A percentile compares a stretch with the other conserved stretches of the same genome.
Evolutionary conservation across 2,329 filamentous ascomycete species (phyloP).

Genomic region (Fusarium virguliforme): DNA sequence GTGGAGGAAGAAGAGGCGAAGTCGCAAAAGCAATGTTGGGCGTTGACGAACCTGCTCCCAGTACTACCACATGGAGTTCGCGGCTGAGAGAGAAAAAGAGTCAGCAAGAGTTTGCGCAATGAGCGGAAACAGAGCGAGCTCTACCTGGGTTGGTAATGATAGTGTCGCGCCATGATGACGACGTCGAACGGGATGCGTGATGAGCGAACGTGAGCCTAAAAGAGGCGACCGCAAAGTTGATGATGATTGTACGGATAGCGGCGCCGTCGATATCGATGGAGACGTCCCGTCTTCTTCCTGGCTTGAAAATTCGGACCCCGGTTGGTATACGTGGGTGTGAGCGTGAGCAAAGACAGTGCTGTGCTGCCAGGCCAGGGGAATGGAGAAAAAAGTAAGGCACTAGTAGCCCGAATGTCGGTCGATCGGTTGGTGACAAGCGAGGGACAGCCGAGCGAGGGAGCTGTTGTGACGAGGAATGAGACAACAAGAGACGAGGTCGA

Average conservation of each 20-base stretch:
- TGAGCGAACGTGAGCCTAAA: conserved; percentile 25
- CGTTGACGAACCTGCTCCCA: conserved; percentile 78
- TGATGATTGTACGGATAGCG: conserved; percentile 10
- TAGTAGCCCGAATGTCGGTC: conserved; percentile 26
- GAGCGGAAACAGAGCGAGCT: background rate
- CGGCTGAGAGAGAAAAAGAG: conserved; percentile 64
- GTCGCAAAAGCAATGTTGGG: conserved; percentile 25
- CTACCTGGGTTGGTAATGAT: conserved; percentile 52
- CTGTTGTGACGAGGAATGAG: conserved; percentile 27
- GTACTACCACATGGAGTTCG: conserved; percentile 87
- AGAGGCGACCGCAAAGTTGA: conserved; percentile 21
- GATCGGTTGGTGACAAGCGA: conserved; percentile 27
- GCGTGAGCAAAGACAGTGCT: background rate
- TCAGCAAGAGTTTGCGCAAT: conserved; percentile 36
- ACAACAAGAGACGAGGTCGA: conserved; percentile 16
- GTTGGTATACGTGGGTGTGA: conserved; percentile 16
- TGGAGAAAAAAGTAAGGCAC: conserved; percentile 26
- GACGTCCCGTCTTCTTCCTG: conserved; percentile 29
- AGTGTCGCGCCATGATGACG: conserved; percentile 51
- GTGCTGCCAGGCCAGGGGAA: conserved; percentile 7
- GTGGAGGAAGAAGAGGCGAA: conserved; percentile 23
- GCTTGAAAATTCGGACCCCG: conserved; percentile 28
- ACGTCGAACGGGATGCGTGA: conserved; percentile 22
- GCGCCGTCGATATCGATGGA: conserved; percentile 13
- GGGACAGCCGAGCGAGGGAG: conserved; percentile 24